Evolutionary conservation across 2,329 filamentous ascomycete genomes (phyloP).

Genomic region (Verticillium nubilum): DNA sequence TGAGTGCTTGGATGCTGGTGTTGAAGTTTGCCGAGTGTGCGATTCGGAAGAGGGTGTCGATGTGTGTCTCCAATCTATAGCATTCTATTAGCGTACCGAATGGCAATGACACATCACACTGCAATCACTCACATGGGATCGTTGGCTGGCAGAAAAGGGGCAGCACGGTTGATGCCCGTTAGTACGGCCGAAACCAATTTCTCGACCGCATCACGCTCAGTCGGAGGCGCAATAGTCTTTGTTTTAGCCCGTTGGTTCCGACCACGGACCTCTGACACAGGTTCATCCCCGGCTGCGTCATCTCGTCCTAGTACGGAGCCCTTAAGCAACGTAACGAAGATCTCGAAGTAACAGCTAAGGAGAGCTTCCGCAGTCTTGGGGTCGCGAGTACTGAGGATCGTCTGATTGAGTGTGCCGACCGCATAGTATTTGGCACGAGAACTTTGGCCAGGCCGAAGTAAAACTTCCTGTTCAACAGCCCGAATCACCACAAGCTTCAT

Average conservation of each 20-base stretch:
- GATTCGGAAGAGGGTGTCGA: conserved; percentile 91
- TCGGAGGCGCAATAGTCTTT: background rate
- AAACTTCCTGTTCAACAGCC: conserved; percentile 78
- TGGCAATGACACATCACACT: background rate
- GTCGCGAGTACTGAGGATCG: conserved; percentile 81
- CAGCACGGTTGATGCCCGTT: conserved; percentile 91
- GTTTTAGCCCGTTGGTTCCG: background rate
- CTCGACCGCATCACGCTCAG: conserved; percentile 69
- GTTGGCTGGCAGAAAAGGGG: conserved; percentile 83
- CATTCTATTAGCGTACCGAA: conserved; percentile 13
- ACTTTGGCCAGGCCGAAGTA: conserved; percentile 83
- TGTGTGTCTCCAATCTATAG: conserved; percentile 70
- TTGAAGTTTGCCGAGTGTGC: conserved; percentile 99
- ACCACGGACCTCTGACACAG: background rate
- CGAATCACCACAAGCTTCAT: conserved; percentile 90
- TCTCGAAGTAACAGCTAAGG: conserved; percentile 84
- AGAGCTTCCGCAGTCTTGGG: conserved; percentile 74
- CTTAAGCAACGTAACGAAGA: conserved; percentile 81
- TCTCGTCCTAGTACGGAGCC: conserved; percentile 7
- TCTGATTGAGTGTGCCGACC: conserved; percentile 95
- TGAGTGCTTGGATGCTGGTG: conserved; percentile 90
- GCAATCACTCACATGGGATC: conserved; percentile 56
- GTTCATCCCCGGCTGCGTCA: background rate
- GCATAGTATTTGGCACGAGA: conserved; percentile 91
- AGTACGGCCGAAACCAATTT: conserved; percentile 90